Evolutionary conservation across 1,139 yeast genomes (phyloP).

Genomic region (Suhomyces ambrosiae): DNA sequence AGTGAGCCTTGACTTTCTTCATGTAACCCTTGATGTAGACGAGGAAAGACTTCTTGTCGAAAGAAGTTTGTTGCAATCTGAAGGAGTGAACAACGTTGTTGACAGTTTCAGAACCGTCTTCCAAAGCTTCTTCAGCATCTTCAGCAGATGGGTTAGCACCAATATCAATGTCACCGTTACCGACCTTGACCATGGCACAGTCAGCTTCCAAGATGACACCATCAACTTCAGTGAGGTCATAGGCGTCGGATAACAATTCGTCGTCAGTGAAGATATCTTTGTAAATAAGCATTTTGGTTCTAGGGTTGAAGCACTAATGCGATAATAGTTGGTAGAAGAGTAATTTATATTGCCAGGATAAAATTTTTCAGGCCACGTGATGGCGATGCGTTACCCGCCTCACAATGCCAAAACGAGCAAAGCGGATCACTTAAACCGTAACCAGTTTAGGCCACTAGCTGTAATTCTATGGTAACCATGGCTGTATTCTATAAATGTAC

Average conservation of each 20-base stretch:
- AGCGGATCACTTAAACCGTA: no score
- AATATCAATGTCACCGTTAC: constrained; percentile 91
- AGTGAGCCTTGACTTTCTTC: constrained; percentile 89
- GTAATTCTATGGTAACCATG: no score
- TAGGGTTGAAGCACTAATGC: background rate
- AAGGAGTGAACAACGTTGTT: constrained; percentile 98
- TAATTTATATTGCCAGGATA: constrained; percentile 10
- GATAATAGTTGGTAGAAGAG: background rate
- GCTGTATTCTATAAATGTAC: no score
- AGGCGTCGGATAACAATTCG: constrained; percentile 97
- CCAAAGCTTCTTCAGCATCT: constrained; percentile 77
- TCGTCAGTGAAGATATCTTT: constrained; percentile 87
- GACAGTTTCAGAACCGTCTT: constrained; percentile 84
- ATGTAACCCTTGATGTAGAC: constrained; percentile 98
- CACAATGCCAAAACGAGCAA: constrained; percentile 1
- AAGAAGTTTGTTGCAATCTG: constrained; percentile 93
- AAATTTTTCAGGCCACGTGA: constrained; percentile 15
- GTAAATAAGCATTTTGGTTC: constrained; percentile 45
- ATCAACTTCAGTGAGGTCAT: constrained; percentile 83
- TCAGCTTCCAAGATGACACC: constrained; percentile 95
- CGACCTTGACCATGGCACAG: constrained; percentile 87
- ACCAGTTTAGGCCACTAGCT: no score
- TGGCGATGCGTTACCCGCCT: constrained; percentile 5
- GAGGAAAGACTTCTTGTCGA: constrained; percentile 97
- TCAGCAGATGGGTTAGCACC: constrained; percentile 99